Evolutionary conservation across 2,329 filamentous ascomycete genomes (phyloP).

Genomic region (Xylaria sp.): DNA sequence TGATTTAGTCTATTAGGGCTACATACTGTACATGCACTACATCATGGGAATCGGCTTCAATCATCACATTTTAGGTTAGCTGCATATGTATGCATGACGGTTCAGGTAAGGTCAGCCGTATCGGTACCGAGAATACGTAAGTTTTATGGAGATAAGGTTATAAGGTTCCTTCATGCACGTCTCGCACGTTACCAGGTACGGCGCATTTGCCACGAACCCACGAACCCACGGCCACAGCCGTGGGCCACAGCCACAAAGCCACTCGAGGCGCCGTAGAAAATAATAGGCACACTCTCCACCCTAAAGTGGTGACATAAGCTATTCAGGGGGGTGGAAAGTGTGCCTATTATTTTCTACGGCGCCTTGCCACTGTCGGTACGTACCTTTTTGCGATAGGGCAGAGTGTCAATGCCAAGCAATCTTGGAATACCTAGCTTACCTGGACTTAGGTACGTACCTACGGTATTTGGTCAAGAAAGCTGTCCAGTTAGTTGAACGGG

Average conservation of each 20-base stretch:
- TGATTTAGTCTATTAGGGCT: neutral
- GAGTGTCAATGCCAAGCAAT: constrained; percentile 28
- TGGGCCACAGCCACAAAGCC: neutral
- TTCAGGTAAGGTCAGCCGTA: neutral
- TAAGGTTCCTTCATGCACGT: too few relatives aligned
- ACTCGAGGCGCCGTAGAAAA: too few relatives aligned
- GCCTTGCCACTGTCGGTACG: neutral
- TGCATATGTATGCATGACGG: too few relatives aligned
- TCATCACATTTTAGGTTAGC: neutral
- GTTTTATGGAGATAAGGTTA: neutral
- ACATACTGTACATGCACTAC: too few relatives aligned
- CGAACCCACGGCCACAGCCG: neutral
- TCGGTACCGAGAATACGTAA: neutral
- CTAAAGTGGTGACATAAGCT: too few relatives aligned
- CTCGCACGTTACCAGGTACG: too few relatives aligned
- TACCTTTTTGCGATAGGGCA: neutral
- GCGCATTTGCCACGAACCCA: too few relatives aligned
- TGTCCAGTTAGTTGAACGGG: neutral
- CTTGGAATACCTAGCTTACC: too few relatives aligned
- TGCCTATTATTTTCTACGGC: too few relatives aligned
- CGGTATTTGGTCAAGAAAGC: neutral
- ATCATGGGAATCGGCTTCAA: neutral
- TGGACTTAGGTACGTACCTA: too few relatives aligned
- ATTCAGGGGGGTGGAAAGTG: too few relatives aligned
- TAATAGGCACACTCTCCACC: too few relatives aligned